Evolutionary conservation across 192 early-diverging fungal genomes (phyloP).

Genomic region (Coemansia sp.): DNA sequence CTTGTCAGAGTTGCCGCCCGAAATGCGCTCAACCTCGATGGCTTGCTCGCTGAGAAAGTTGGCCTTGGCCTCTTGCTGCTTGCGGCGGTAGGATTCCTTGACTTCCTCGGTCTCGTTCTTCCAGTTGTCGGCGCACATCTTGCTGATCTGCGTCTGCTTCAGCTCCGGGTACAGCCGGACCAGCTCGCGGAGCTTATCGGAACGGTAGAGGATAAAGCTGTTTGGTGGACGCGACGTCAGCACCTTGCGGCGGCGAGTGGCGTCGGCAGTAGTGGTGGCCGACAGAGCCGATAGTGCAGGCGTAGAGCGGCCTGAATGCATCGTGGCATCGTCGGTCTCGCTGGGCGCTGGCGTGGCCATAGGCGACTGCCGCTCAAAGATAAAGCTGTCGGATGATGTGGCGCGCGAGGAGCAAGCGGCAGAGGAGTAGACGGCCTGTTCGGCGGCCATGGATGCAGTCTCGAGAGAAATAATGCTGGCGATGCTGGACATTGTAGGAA

Average conservation of each 20-base stretch:
- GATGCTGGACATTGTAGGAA: slow-evolving; percentile 44
- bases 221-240: slow-evolving; percentile 57
- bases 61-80: slow-evolving; percentile 55
- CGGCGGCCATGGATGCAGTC: slow-evolving; percentile 22
- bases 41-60: slow-evolving; percentile 53
- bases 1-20: slow-evolving; percentile 46
- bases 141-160: slow-evolving; percentile 59
- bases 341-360: slow-evolving; percentile 20
- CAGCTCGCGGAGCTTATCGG: slow-evolving; percentile 56
- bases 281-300: slow-evolving; percentile 28
- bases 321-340: slow-evolving; percentile 19
- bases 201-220: slow-evolving; percentile 58
- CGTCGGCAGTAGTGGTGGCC: slow-evolving; percentile 29
- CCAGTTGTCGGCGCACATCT: slow-evolving; percentile 59
- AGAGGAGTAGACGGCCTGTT: slow-evolving; percentile 15
- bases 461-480: slow-evolving; percentile 49
- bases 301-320: slow-evolving; percentile 27
- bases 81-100: slow-evolving; percentile 51
- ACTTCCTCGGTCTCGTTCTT: slow-evolving; percentile 55
- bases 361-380: slow-evolving; percentile 24
- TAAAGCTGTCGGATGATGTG: slow-evolving; percentile 37
- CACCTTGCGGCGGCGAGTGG: slow-evolving; percentile 52
- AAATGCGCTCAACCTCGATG: slow-evolving; percentile 52
- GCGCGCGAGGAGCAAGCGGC: slow-evolving; percentile 20
- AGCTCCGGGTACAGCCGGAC: slow-evolving; percentile 47